Base-by-base conservation (phyloP, 2,329 filamentous ascomycete species). In the Ascosphaera apis region DNA sequence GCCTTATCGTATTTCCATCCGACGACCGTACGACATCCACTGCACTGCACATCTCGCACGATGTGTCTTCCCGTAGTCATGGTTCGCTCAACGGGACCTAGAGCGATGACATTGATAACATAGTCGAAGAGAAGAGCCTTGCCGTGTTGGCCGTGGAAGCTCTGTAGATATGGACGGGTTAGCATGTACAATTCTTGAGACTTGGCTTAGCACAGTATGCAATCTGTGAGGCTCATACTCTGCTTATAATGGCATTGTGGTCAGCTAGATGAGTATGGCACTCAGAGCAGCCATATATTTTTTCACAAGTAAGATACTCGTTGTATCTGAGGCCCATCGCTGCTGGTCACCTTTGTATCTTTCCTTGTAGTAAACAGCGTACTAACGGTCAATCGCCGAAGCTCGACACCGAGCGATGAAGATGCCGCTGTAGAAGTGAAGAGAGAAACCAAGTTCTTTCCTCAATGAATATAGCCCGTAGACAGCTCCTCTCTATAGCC, bases 1-100 rank as follows among this genome's bases (percentile, higher is more conserved):
- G 88, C 88, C 61, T 91, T 92, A 58, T 98, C 88, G 54, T 98
- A 98, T 56, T 92, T 95, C 88, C 88, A 98, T 25, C 88, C 88
- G 36, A 98, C 88, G 19, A 76, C 78, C 55, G 84, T 78, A 52
- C 77, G 78, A 67, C 88, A 98, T 56, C 91, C 80, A 39, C 77
- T 69, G 62, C 88, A 98, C 39, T 65, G 65, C 48, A 98, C 93
- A 54, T 98, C 88, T 39, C 88, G 76, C 34, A 98, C 88, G 38
- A 95, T 67, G 57, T 98, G 88, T 37, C 80, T 72, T 36, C 88
- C 88, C 1, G 88, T 98, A 11, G 88, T 98, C 88, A 98, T 98
- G 61, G 78, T 91, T 44, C 88, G 81, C 61, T 98, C 88, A 52
- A 69, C 76, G n/a, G 86, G 70, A 41, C 91, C 79, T 46, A 77